Evolutionary conservation across 345 rosid species (phyloP), one percentile per base, ranked within the genome.

Genomic region (Boechera retrofracta): DNA sequence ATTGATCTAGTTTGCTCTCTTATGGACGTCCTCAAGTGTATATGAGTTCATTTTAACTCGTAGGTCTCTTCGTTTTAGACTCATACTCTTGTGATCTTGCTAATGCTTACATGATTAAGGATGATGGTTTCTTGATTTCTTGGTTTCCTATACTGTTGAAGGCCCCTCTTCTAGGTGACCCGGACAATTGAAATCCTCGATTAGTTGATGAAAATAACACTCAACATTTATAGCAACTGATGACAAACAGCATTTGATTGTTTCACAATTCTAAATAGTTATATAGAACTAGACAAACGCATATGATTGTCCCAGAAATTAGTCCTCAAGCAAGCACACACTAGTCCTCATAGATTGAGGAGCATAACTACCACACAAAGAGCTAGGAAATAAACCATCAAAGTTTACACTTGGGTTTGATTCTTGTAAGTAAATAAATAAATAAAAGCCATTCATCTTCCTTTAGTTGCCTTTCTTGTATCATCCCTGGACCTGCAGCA

Each of bases 321-420:
- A 69, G 75, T 76, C 26, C 32, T 63, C 60, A 64, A 55, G 72
- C 76, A 71, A 71, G 13, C 54, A 66, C 69, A 66, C 56, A 39
- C 63, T 31, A 64, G 67, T 77, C 63, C 60, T 59, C 62, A 29
- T 62, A 71, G 13, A 41, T 41, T 28, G 47, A 47, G 67, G 68
- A 72, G 57, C 77, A 42, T 33, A 51, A 49, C 65, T 1, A 78
- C 35, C 64, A 73, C 78, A 78, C 69, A 62, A 33, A 60, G 35
- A 72, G 36, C 52, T 52, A 68, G 35, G 38, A 42, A 31, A 51
- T 16, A 52, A 71, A 78, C 57, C 77, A 72, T 49, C 24, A 39
- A 66, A 49, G 68, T 42, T 72, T 21, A 39, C 48, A 64, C 60
- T 47, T 47, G 47, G 57, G 64, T 66, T 65, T 54, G 69, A 15